Base-by-base conservation (phyloP, 352 stramenopile genomes). In the Thraustochytrium striatum region DNA sequence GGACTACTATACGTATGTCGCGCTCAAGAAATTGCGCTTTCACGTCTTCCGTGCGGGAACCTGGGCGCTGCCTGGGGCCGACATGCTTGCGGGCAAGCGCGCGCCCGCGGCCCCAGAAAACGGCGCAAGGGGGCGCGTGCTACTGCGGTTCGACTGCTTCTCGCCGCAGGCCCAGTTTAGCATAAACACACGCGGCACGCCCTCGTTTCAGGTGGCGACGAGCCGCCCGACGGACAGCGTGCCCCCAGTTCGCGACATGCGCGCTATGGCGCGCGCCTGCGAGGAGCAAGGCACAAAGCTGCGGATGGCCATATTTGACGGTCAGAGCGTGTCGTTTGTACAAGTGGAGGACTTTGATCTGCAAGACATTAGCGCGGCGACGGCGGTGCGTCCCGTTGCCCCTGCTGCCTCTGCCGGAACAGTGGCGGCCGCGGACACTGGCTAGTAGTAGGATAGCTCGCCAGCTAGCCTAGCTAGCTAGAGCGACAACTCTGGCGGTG, bases 21-120 rank as follows among this genome's bases (percentile, higher is more conserved):
- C 65, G 13, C 47, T 75, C 28, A 75, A 75, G 36, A 75, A 75
- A 30, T 43, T 75, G 21, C 43, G 65, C 32, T 75, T 75, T 50
- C 65, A 75, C 65, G 65, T 75, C 3, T 75, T 75, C 50, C 44
- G 65, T 8, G 25, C 50, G 7, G 65, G 52, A 11, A 32, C 13
- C 25, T 75, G 65, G 65, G 65, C 21, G 7, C n/a, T 33, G 25
- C 58, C 39, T 5, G 39, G 39, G 39, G 39, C 39, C 5, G 39
- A 5, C 39, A 13, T 13, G 5, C 5, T 5, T 13, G 39, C 5
- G 5, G 39, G 39, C 39, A 13, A 47, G 5, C 5, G 5, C 5
- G 25, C 19, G 3, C 30, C 41, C 0, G 5, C 32, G 11, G n/a
- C 21, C 30, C n/a, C n/a, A n/a, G n/a, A n/a, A n/a, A n/a, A n/a